phyloP scores from a whole-genome alignment of 352 stramenopile species.

The Pythium folliculosum region DNA sequence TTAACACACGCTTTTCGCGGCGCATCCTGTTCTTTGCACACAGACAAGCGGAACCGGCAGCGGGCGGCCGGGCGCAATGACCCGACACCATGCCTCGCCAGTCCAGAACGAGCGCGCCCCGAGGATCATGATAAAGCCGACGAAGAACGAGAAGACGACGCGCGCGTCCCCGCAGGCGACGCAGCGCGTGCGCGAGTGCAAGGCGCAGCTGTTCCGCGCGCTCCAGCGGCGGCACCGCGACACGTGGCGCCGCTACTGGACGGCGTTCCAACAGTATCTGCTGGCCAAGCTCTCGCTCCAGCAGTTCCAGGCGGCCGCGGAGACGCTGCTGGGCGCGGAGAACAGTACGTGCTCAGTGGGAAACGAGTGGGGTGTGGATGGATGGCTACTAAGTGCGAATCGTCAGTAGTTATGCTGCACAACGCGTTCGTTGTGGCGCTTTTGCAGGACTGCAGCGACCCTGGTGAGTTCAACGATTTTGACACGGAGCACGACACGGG shows the following conservation, averaged over 20 bases:
- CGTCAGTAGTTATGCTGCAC: conserved; percentile 42
- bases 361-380: not conserved
- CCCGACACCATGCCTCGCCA: conserved; percentile 7
- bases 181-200: conserved; percentile 48
- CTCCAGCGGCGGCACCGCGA: conserved; percentile 50
- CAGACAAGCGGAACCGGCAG: conserved; percentile 20
- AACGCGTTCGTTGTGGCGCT: conserved; percentile 64
- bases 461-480: not conserved
- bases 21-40: conserved; percentile 21
- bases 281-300: conserved; percentile 49
- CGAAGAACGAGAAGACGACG: not conserved
- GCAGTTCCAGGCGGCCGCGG: conserved; percentile 55
- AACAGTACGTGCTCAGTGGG: conserved; percentile 35
- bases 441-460: conserved; percentile 38
- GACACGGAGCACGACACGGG: conserved; percentile 19
- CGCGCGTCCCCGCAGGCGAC: conserved; percentile 2
- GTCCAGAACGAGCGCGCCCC: conserved; percentile 12
- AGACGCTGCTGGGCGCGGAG: conserved; percentile 46
- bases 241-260: conserved; percentile 65
- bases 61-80: conserved; percentile 6
- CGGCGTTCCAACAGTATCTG: conserved; percentile 57
- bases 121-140: conserved; percentile 5
- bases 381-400: too few relatives aligned
- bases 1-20: conserved; percentile 9
- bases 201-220: conserved; percentile 64